These are phyloP conservation scores for Akanthomyces lecanii DNA, from an alignment of 2,329 filamentous ascomycete species.

Conservation along the genomic window DNA sequence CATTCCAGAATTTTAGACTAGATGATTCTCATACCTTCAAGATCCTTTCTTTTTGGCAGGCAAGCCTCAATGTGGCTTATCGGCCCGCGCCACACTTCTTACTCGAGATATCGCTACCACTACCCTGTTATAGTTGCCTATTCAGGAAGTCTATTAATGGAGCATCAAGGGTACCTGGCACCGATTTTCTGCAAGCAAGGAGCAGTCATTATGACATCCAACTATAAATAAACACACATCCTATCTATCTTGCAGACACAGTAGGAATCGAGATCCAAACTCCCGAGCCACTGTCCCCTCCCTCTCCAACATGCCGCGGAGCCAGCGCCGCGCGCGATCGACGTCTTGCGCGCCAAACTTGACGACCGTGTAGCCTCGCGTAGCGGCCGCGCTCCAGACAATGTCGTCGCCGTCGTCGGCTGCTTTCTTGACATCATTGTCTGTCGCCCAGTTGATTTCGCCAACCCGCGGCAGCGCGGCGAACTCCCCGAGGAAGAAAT, in stretches of 20 bases:
- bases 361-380: slow-evolving; percentile 75
- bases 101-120: background rate
- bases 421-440: slow-evolving; percentile 39
- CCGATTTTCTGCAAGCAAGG: too few relatives aligned
- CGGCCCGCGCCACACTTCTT: background rate
- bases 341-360: slow-evolving; percentile 77
- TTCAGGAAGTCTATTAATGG: slow-evolving; percentile 2
- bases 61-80: background rate
- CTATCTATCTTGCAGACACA: slow-evolving; percentile 55
- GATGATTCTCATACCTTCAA: too few relatives aligned
- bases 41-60: too few relatives aligned
- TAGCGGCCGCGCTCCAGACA: slow-evolving; percentile 71
- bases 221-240: background rate
- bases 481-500: slow-evolving; percentile 72
- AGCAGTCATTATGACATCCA: background rate
- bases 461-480: slow-evolving; percentile 69
- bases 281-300: slow-evolving; percentile 62
- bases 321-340: slow-evolving; percentile 71
- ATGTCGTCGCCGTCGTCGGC: slow-evolving; percentile 42
- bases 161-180: background rate
- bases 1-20: background rate
- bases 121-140: background rate
- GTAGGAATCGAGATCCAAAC: slow-evolving; percentile 71
- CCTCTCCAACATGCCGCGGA: slow-evolving; percentile 62
- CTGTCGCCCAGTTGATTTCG: slow-evolving; percentile 59